Conservation (phyloP, 441 rosid species). For the Hura crepitans region DNA sequence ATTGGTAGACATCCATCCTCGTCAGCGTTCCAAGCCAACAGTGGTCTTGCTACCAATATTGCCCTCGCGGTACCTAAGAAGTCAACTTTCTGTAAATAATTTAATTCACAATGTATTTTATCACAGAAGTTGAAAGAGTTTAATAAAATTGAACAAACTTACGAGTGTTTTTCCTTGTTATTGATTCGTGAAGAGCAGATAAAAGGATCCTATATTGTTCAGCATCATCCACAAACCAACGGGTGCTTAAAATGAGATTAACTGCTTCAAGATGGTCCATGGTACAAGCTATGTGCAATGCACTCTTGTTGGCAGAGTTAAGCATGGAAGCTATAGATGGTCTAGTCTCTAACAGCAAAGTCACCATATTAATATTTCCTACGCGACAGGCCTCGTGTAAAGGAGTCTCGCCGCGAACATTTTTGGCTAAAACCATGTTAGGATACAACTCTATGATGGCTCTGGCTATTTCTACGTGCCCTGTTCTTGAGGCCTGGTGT, state of each 20-base stretch:
- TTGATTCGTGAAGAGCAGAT: too few species aligned
- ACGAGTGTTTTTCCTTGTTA: too few species aligned
- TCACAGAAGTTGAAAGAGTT: too few species aligned
- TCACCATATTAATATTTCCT: slow-evolving; percentile 14
- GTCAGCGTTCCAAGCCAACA: slow-evolving; percentile 21
- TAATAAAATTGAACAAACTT: too few species aligned
- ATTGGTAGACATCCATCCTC: slow-evolving; percentile 19
- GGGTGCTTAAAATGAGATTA: slow-evolving; percentile 21
- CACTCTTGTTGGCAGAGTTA: slow-evolving; percentile 19
- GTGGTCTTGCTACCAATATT: slow-evolving; percentile 16
- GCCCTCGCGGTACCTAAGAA: slow-evolving; percentile 20
- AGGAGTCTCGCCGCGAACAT: slow-evolving; percentile 26
- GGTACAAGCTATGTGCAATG: slow-evolving; percentile 27
- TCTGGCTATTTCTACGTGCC: slow-evolving; percentile 17
- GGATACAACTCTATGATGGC: slow-evolving; percentile 23
- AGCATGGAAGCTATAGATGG: slow-evolving; percentile 19
- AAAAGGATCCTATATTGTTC: too few species aligned
- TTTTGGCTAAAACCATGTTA: slow-evolving; percentile 19
- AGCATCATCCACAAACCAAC: slow-evolving; percentile 23
- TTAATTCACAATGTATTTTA: too few species aligned
- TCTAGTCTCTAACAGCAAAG: slow-evolving; percentile 16
- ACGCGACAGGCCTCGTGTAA: slow-evolving; percentile 31
- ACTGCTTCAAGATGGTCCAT: slow-evolving; percentile 21
- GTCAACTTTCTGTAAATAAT: too few species aligned
- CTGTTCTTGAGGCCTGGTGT: slow-evolving; percentile 28